Base-by-base conservation (phyloP, 2,329 filamentous ascomycete species). In the Colletotrichum eremochloae region DNA sequence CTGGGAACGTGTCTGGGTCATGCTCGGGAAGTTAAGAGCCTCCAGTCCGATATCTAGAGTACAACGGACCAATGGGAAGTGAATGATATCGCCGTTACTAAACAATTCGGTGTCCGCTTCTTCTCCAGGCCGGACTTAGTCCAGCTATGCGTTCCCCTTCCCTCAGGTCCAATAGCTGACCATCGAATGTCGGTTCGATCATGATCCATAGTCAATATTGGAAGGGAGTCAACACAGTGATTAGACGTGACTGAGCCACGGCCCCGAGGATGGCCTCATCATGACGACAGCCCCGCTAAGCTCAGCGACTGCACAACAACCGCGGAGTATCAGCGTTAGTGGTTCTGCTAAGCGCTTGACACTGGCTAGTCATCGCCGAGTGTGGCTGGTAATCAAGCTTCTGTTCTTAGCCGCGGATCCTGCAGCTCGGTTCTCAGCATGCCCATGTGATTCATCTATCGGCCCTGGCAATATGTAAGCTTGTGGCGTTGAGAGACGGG, bases 321-420 rank as follows among this genome's bases (percentile, higher is more conserved):
- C 46, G 40, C 20, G 4, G 12, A 33, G 15, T 29, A 24, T 24
- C 24, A 14, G 48, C 24, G n/a, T 31, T 40, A 18, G 42, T 33
- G 48, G 29, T 15, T 24, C 53, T 58, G 29, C 5, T 7, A 53
- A 42, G 29, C 44, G 38, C 33, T 33, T 20, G 33, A 63, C n/a
- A 60, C 38, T 42, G 31, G 24, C 69, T 38, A 48, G 14, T 15
- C 64, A 48, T 24, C 33, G 58, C 65, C 53, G 58, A 69, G 65
- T 31, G 53, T 60, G 66, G 60, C 65, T 50, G 53, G 42, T 36
- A 64, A 55, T 64, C 44, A 69, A 72, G 69, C 60, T 62, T 69
- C 58, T 68, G 65, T 29, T 50, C 38, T 69, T 64, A 48, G 69
- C 33, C 60, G 58, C 69, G 33, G 53, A 69, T 64, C 46, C 46